Evolutionary conservation across 106 monocot species (phyloP).

Genomic region (Apostasia ramifera): DNA sequence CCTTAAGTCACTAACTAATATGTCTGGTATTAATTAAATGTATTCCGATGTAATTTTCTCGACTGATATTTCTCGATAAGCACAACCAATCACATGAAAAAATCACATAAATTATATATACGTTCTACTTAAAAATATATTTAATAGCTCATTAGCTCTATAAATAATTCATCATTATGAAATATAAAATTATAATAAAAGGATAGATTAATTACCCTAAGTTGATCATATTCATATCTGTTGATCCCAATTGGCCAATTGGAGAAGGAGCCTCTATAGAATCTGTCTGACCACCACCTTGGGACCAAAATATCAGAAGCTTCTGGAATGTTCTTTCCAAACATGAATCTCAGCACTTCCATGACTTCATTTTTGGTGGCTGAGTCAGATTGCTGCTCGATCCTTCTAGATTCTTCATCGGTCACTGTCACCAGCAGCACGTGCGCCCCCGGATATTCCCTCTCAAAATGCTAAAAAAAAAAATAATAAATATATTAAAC

Average conservation of each 20-base stretch:
- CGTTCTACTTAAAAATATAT: too few relatives aligned
- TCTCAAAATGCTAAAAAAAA: conserved; percentile 34
- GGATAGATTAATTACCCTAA: conserved; percentile 29
- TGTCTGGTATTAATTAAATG: too few relatives aligned
- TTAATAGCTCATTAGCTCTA: too few relatives aligned
- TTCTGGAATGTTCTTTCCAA: conserved; percentile 37
- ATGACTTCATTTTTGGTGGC: conserved; percentile 49
- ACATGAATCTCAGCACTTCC: conserved; percentile 49
- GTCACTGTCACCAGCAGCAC: conserved; percentile 58
- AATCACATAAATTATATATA: too few relatives aligned
- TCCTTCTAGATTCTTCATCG: conserved; percentile 63
- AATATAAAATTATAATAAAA: neutral
- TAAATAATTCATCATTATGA: too few relatives aligned
- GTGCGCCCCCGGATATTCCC: conserved; percentile 46
- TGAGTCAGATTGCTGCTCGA: conserved; percentile 50
- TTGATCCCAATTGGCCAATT: conserved; percentile 74
- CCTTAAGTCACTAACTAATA: too few relatives aligned
- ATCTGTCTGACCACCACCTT: conserved; percentile 64
- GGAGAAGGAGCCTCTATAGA: conserved; percentile 51
- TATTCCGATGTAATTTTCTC: too few relatives aligned
- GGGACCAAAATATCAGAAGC: conserved; percentile 59
- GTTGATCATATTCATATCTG: conserved; percentile 49
- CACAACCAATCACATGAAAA: too few relatives aligned
- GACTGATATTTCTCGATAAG: too few relatives aligned
- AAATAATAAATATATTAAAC: neutral